phyloP scores from a whole-genome alignment of 371 early-diverging fungal genomes.

The Mortierella sp. region DNA sequence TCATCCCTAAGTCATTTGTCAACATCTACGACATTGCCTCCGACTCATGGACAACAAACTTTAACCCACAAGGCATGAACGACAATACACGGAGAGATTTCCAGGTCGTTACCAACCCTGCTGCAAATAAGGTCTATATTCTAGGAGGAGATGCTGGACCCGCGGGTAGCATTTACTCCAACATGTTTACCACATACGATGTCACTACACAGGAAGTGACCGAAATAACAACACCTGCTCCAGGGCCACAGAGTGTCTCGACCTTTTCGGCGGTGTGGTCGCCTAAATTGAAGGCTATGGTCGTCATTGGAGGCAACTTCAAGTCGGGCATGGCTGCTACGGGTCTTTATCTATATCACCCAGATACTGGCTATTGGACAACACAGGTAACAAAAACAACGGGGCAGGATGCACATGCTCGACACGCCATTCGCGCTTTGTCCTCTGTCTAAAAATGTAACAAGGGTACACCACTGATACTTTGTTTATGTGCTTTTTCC shows the following conservation, averaged over 20 bases:
- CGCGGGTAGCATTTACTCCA: slow-evolving; percentile 15
- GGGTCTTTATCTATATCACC: slow-evolving; percentile 28
- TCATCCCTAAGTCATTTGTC: slow-evolving; percentile 30
- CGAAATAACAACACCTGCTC: slow-evolving; percentile 20
- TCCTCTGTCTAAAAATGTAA: neutral
- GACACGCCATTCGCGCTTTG: neutral
- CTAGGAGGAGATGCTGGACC: slow-evolving; percentile 37
- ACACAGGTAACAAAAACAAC: slow-evolving; percentile 46
- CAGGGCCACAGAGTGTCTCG: slow-evolving; percentile 33
- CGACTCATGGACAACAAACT: slow-evolving; percentile 10
- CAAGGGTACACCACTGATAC: neutral
- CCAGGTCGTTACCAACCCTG: slow-evolving; percentile 37
- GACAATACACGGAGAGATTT: slow-evolving; percentile 48
- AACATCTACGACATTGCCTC: slow-evolving; percentile 41
- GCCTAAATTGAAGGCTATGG: slow-evolving; percentile 29
- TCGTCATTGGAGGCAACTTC: slow-evolving; percentile 36
- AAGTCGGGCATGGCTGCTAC: neutral
- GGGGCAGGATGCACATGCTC: neutral
- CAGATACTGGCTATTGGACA: slow-evolving; percentile 32
- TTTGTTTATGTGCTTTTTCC: neutral
- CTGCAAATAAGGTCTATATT: slow-evolving; percentile 32
- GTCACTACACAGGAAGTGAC: slow-evolving; percentile 5
- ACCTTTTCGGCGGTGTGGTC: slow-evolving; percentile 46
- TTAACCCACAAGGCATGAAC: slow-evolving; percentile 25
- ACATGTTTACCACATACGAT: slow-evolving; percentile 25